Conservation (phyloP, 2,329 filamentous ascomycete genomes). For the Sporothrix sp. region DNA sequence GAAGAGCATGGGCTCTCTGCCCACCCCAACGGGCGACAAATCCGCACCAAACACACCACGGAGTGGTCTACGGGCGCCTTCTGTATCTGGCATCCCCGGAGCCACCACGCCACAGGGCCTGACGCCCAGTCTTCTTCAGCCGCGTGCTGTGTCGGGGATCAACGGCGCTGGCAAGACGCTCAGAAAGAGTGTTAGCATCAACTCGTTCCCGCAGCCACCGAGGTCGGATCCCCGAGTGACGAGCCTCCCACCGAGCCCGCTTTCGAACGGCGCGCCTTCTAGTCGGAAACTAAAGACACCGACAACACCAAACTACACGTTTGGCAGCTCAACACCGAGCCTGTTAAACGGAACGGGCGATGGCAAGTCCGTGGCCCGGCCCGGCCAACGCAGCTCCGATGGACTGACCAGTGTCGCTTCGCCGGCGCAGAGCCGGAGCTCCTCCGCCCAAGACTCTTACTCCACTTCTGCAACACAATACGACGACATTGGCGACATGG, state of each 20-base stretch:
- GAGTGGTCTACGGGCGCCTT: conserved; percentile 17
- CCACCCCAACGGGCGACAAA: conserved; percentile 38
- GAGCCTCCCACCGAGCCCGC: conserved; percentile 54
- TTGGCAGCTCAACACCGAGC: conserved; percentile 52
- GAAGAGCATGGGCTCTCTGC: conserved; percentile 48
- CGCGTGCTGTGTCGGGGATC: conserved; percentile 45
- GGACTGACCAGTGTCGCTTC: conserved; percentile 69
- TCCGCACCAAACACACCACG: conserved; percentile 45
- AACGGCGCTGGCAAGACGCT: conserved; percentile 58
- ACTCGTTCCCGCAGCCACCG: conserved; percentile 85
- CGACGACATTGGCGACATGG: conserved; percentile 61
- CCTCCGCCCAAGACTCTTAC: conserved; percentile 86
- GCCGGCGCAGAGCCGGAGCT: conserved; percentile 79
- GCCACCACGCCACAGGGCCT: conserved; percentile 40
- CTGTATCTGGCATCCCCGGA: conserved; percentile 9
- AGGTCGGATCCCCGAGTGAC: conserved; percentile 49
- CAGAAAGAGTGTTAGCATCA: conserved; percentile 85
- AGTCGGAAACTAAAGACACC: conserved; percentile 46
- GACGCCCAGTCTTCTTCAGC: conserved; percentile 44
- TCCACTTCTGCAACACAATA: conserved; percentile 83
- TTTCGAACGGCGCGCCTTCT: conserved; percentile 42
- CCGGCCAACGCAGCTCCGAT: conserved; percentile 58
- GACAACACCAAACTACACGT: conserved; percentile 43
- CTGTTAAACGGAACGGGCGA: conserved; percentile 71
- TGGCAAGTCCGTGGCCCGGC: conserved; percentile 58